These are phyloP conservation scores for Ganoderma resinaceum DNA, from an alignment of 1,284 basidiomycete species.

Conservation along the genomic window DNA sequence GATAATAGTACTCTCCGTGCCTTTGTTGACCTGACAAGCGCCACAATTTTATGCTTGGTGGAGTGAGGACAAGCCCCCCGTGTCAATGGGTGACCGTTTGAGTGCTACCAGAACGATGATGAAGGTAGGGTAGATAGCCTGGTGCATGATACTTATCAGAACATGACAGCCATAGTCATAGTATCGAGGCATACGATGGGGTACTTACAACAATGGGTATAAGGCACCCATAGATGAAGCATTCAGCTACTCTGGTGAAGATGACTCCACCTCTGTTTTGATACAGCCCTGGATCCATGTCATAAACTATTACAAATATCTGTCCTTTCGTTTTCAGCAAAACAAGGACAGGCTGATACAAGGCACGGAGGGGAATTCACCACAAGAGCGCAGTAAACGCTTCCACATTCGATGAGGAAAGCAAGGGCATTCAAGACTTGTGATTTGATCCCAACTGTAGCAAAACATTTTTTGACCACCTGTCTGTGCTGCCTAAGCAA, in stretches of 20 bases:
- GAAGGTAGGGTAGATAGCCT: neutral
- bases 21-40: neutral
- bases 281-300: neutral
- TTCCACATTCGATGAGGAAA: neutral
- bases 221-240: neutral
- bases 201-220: neutral
- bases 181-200: too few species aligned
- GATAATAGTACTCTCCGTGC: neutral
- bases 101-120: conserved; percentile 10
- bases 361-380: neutral
- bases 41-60: neutral
- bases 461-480: neutral
- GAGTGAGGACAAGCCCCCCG: neutral
- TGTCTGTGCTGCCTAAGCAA: neutral
- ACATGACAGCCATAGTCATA: neutral
- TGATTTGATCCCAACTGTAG: neutral
- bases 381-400: neutral
- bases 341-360: neutral
- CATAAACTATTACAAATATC: neutral
- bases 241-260: neutral
- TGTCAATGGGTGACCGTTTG: neutral
- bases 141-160: neutral
- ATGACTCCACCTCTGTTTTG: neutral
- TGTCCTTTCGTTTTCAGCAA: neutral
- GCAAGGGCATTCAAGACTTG: neutral